Conservation (phyloP, 129 eudicot species). For the Saussurea involucrata region DNA sequence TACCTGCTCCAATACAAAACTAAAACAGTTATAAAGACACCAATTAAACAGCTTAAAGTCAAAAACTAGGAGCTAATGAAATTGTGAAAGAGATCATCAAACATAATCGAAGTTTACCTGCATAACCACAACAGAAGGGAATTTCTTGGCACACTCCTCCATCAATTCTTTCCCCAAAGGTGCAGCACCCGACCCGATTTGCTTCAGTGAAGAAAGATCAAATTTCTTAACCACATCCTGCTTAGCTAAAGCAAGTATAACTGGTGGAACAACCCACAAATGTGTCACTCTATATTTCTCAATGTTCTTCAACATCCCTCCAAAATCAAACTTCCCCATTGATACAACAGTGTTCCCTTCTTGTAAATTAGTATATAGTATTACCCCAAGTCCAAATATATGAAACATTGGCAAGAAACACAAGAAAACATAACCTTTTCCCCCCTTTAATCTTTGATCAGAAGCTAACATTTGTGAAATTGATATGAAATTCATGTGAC, state of each 20-base stretch:
- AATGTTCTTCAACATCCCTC: conserved; percentile 51
- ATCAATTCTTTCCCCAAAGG: conserved; percentile 88
- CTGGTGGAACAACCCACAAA: conserved; percentile 85
- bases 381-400: conserved; percentile 63
- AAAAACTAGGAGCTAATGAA: background rate
- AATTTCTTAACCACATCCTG: conserved; percentile 51
- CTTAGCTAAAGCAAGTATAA: conserved; percentile 75
- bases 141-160: conserved; percentile 71
- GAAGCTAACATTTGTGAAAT: conserved; percentile 46
- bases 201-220: conserved; percentile 67
- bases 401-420: conserved; percentile 92
- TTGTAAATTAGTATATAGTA: conserved; percentile 54
- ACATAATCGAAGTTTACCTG: conserved; percentile 44
- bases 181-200: conserved; percentile 95
- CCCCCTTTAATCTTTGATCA: conserved; percentile 52
- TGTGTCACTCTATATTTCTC: conserved; percentile 57
- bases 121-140: conserved; percentile 54
- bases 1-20: background rate
- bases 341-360: conserved; percentile 64
- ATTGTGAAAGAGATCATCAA: background rate
- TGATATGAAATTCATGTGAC: conserved; percentile 62
- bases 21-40: background rate
- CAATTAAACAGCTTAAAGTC: background rate
- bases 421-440: conserved; percentile 37
- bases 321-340: conserved; percentile 66